Conservation (phyloP, 192 early-diverging fungal genomes). For the Coemansia sp. region DNA sequence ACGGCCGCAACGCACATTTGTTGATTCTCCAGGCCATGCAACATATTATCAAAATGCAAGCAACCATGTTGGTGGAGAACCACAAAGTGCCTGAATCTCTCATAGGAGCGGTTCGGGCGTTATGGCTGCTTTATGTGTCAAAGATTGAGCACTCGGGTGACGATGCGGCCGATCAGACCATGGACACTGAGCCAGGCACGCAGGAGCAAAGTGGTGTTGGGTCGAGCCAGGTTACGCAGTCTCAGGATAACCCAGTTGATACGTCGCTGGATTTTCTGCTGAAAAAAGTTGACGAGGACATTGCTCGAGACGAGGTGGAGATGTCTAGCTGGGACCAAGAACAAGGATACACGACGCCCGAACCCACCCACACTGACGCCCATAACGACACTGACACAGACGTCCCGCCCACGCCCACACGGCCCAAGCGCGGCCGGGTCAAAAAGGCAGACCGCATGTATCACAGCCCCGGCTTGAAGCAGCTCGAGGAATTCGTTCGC, state of each 20-base stretch:
- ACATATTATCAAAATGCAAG: constrained; percentile 34
- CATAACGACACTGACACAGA: neutral
- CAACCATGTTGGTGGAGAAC: constrained; percentile 23
- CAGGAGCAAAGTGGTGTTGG: neutral
- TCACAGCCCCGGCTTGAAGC: neutral
- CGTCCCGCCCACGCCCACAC: neutral
- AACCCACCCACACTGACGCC: no score
- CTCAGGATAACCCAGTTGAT: constrained; percentile 11
- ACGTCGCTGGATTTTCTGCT: constrained; percentile 41
- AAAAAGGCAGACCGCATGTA: neutral
- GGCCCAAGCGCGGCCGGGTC: neutral
- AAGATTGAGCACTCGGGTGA: constrained; percentile 20
- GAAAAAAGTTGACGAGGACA: constrained; percentile 40
- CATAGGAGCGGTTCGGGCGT: constrained; percentile 16
- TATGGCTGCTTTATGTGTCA: constrained; percentile 47
- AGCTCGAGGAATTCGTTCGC: constrained; percentile 16
- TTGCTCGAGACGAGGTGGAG: constrained; percentile 40
- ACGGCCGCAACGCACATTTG: constrained; percentile 38
- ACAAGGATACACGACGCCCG: neutral
- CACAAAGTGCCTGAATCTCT: constrained; percentile 30
- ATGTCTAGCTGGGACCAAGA: constrained; percentile 28
- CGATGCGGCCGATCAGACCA: neutral
- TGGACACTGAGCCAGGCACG: neutral
- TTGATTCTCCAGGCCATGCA: constrained; percentile 33
- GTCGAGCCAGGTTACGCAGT: constrained; percentile 11